Evolutionary conservation across 306 rosid species (phyloP).

Genomic region (Corylus americana): DNA sequence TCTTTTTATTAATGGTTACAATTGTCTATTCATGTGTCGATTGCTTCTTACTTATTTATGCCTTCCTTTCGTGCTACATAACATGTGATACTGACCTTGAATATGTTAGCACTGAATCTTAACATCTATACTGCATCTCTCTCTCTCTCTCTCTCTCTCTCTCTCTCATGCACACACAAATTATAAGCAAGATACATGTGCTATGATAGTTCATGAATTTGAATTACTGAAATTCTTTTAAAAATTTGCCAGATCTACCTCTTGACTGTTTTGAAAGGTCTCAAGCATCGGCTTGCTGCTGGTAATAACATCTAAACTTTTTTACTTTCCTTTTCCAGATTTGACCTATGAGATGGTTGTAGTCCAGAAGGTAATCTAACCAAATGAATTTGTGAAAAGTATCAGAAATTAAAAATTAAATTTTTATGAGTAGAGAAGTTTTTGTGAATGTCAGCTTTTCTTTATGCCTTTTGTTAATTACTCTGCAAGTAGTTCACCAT

Average conservation of each 20-base stretch:
- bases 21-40: not conserved
- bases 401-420: not conserved
- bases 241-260: slow-evolving; percentile 78
- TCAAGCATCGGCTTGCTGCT: slow-evolving; percentile 93
- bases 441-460: not conserved
- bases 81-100: not conserved
- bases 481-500: not conserved
- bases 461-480: not conserved
- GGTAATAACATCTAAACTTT: slow-evolving; percentile 50
- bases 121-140: slow-evolving; percentile 19
- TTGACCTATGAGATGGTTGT: not conserved
- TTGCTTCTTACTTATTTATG: not conserved
- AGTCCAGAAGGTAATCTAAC: not conserved
- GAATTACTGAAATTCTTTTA: slow-evolving; percentile 38
- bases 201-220: slow-evolving; percentile 23
- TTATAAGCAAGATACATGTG: slow-evolving; percentile 22
- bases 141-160: not conserved
- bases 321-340: not conserved
- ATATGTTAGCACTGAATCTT: not conserved
- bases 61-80: not conserved
- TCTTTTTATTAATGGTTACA: not conserved
- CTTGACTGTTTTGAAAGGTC: slow-evolving; percentile 85
- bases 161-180: not conserved
- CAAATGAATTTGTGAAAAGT: not conserved
- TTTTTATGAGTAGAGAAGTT: not conserved